phyloP scores from a whole-genome alignment of 805 yeast genomes.

The Pichia paraexigua region DNA sequence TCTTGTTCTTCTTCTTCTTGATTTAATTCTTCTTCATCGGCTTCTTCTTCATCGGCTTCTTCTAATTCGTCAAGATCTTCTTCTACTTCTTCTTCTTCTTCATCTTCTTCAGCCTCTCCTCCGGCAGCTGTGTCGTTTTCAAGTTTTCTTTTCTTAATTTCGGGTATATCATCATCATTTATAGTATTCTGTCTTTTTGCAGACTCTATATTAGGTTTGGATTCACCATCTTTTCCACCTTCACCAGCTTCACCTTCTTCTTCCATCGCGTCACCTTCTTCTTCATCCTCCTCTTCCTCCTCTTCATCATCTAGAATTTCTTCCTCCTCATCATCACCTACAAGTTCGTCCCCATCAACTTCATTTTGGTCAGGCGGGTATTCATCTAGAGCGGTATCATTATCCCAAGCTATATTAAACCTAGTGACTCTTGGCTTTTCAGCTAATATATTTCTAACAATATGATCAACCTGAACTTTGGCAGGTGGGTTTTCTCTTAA shows the following conservation, averaged over 20 bases:
- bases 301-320: slow-evolving; percentile 35
- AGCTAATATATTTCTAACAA: slow-evolving; percentile 87
- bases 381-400: slow-evolving; percentile 47
- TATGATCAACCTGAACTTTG: slow-evolving; percentile 88
- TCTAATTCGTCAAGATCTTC: slow-evolving; percentile 29
- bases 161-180: slow-evolving; percentile 33
- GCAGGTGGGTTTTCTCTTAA: slow-evolving; percentile 89
- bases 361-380: slow-evolving; percentile 76
- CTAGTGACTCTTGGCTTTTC: slow-evolving; percentile 97
- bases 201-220: slow-evolving; percentile 32
- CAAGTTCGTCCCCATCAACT: slow-evolving; percentile 53
- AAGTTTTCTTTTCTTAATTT: slow-evolving; percentile 23
- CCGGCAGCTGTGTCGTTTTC: slow-evolving; percentile 30
- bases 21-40: too few relatives aligned
- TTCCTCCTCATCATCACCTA: slow-evolving; percentile 39
- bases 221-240: slow-evolving; percentile 33
- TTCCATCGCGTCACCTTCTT: slow-evolving; percentile 23
- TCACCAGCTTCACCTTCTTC: slow-evolving; percentile 16
- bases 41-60: slow-evolving; percentile 26
- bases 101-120: slow-evolving; percentile 38
- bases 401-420: slow-evolving; percentile 96
- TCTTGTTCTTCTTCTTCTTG: slow-evolving; percentile 23
- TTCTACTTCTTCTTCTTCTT: too few relatives aligned
- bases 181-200: slow-evolving; percentile 34
- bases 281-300: slow-evolving; percentile 33